These are phyloP conservation scores for Nakaseomyces kungkrabaensis DNA, from an alignment of 1,139 yeast genomes.

Conservation along the genomic window DNA sequence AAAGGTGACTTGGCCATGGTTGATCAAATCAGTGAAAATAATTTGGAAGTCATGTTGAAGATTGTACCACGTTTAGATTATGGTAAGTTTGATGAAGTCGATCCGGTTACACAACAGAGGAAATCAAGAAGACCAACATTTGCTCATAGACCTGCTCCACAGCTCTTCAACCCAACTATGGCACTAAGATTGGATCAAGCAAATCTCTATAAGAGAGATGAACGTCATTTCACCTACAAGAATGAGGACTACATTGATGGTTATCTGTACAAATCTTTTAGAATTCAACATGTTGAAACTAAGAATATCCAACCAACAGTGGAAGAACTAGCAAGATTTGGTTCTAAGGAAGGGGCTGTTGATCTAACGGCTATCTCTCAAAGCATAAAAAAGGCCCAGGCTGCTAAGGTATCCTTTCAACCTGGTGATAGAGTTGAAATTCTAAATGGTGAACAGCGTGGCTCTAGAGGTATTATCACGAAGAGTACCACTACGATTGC, in stretches of 20 bases:
- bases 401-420: conserved; percentile 57
- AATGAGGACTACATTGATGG: conserved; percentile 90
- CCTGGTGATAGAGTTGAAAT: conserved; percentile 93
- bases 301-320: conserved; percentile 79
- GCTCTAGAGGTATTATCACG: conserved; percentile 73
- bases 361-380: conserved; percentile 82
- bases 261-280: conserved; percentile 75
- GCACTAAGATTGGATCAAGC: conserved; percentile 56
- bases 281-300: conserved; percentile 69
- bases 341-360: conserved; percentile 64
- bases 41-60: conserved; percentile 84
- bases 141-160: conserved; percentile 70
- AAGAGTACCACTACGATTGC: conserved; percentile 36
- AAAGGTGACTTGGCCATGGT: conserved; percentile 90
- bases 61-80: conserved; percentile 90
- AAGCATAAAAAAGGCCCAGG: conserved; percentile 57
- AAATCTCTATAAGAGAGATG: conserved; percentile 58
- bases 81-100: conserved; percentile 57
- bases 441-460: conserved; percentile 86
- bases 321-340: conserved; percentile 79
- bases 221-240: conserved; percentile 61
- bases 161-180: conserved; percentile 71
- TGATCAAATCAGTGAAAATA: conserved; percentile 88
- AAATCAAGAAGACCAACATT: conserved; percentile 39
- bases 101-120: conserved; percentile 39